Percentiles rank a stretch among this genome's conserved stretches.
Evolutionary conservation across 129 eudicot species (phyloP).

Genomic region (Escallonia herrerae): DNA sequence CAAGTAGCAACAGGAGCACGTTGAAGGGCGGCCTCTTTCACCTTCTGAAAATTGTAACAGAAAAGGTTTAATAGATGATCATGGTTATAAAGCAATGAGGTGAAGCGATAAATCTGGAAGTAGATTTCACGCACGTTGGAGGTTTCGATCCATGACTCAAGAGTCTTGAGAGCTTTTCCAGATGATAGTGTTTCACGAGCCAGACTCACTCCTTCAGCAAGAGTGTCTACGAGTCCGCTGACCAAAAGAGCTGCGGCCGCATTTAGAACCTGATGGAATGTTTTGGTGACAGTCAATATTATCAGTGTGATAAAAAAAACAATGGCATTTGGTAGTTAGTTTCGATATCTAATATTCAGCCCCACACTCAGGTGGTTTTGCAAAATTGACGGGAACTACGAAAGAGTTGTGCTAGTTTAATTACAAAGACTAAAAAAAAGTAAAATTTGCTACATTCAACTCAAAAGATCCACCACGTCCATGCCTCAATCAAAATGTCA

Average conservation of each 20-base stretch:
- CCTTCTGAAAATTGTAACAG: constrained; percentile 20
- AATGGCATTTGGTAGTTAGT: neutral
- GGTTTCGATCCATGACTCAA: constrained; percentile 52
- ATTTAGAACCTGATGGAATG: constrained; percentile 56
- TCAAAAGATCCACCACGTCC: neutral
- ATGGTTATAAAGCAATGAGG: neutral
- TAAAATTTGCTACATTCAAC: neutral
- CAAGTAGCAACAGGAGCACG: neutral
- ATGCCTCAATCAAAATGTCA: no score
- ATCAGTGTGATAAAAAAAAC: neutral
- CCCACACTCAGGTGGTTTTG: neutral
- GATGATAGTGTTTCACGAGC: constrained; percentile 70
- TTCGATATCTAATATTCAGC: neutral
- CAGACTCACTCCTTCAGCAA: constrained; percentile 66
- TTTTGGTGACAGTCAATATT: neutral
- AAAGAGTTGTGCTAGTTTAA: no score
- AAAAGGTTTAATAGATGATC: neutral
- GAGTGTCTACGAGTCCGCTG: constrained; percentile 50
- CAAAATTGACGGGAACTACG: no score
- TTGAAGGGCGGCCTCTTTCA: constrained; percentile 12
- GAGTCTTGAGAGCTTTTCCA: constrained; percentile 66
- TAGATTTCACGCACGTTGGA: constrained; percentile 42
- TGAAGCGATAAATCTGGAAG: neutral
- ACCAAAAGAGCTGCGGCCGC: constrained; percentile 88
- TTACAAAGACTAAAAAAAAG: neutral